A percentile compares a stretch with the other conserved stretches of the same genome.
Evolutionary conservation across 1,139 yeast genomes (phyloP).

Genomic region (Arxiozyma telluris): DNA sequence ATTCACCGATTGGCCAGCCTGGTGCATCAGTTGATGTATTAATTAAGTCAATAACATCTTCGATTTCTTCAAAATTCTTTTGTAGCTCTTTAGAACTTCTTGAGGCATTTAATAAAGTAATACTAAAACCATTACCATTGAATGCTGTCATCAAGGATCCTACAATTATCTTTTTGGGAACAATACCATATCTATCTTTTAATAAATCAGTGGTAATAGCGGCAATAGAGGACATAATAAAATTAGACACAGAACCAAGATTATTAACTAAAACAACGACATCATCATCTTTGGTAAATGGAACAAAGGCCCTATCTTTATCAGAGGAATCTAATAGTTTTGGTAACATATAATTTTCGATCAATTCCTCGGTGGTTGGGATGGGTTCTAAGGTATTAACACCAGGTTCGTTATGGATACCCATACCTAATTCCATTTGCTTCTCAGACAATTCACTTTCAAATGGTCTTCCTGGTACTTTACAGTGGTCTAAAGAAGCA

Average conservation of each 20-base stretch:
- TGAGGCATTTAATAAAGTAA: slow-evolving; percentile 63
- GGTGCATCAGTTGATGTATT: slow-evolving; percentile 71
- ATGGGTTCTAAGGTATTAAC: slow-evolving; percentile 60
- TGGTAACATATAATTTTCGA: slow-evolving; percentile 43
- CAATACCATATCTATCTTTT: slow-evolving; percentile 41
- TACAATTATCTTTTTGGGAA: slow-evolving; percentile 56
- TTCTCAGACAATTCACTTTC: slow-evolving; percentile 46
- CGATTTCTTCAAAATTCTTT: slow-evolving; percentile 33
- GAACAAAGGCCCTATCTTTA: slow-evolving; percentile 61
- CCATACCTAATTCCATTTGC: slow-evolving; percentile 88
- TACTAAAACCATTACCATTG: slow-evolving; percentile 84
- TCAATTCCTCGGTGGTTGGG: slow-evolving; percentile 52
- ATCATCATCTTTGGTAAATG: slow-evolving; percentile 54
- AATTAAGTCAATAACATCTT: slow-evolving; percentile 41
- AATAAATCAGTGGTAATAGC: slow-evolving; percentile 39
- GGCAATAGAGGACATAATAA: slow-evolving; percentile 64
- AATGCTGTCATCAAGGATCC: slow-evolving; percentile 80
- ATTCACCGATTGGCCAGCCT: slow-evolving; percentile 53
- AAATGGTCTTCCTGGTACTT: slow-evolving; percentile 70
- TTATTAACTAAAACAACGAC: slow-evolving; percentile 65
- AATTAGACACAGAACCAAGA: slow-evolving; percentile 75
- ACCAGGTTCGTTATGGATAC: slow-evolving; percentile 94
- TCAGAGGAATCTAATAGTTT: slow-evolving; percentile 49
- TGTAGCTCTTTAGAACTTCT: slow-evolving; percentile 34
- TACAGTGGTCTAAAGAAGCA: slow-evolving; percentile 80